Conservation (phyloP, 208 protist genomes). For the Trypanosomatidae sp. region DNA sequence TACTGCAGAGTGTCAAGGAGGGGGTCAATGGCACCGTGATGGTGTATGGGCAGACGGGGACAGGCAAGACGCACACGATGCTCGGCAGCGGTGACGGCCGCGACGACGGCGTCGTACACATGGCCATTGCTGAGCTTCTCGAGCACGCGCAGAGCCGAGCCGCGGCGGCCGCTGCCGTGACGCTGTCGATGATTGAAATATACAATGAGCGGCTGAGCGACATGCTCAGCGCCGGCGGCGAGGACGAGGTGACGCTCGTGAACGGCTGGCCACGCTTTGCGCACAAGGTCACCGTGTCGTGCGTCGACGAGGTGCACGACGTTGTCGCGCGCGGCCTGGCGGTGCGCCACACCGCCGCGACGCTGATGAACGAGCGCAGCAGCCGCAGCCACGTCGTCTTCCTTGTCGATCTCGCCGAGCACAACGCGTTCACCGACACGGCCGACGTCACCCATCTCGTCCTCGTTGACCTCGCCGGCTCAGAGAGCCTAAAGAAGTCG, state of each 20-base stretch:
- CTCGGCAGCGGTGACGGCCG: conserved; percentile 42
- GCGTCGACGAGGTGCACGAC: conserved; percentile 54
- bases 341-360: conserved; percentile 82
- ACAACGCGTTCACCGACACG: conserved; percentile 74
- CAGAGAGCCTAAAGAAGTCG: conserved; percentile 90
- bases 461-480: conserved; percentile 94
- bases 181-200: conserved; percentile 88
- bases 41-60: conserved; percentile 92
- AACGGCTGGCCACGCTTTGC: conserved; percentile 68
- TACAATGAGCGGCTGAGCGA: conserved; percentile 88
- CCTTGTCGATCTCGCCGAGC: conserved; percentile 84
- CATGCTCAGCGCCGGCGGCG: conserved; percentile 72
- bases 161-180: conserved; percentile 69
- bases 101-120: conserved; percentile 77
- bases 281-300: conserved; percentile 46
- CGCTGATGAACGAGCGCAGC: conserved; percentile 93
- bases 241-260: conserved; percentile 75
- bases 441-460: conserved; percentile 90
- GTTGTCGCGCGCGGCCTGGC: conserved; percentile 56
- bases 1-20: conserved; percentile 82
- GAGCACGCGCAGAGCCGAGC: conserved; percentile 79
- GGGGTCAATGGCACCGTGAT: conserved; percentile 89
- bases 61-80: conserved; percentile 96
- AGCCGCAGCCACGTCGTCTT: conserved; percentile 96
- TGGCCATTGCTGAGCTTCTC: conserved; percentile 85